Conservation (phyloP, 2,329 filamentous ascomycete genomes). For the Podosphaera xanthii region DNA sequence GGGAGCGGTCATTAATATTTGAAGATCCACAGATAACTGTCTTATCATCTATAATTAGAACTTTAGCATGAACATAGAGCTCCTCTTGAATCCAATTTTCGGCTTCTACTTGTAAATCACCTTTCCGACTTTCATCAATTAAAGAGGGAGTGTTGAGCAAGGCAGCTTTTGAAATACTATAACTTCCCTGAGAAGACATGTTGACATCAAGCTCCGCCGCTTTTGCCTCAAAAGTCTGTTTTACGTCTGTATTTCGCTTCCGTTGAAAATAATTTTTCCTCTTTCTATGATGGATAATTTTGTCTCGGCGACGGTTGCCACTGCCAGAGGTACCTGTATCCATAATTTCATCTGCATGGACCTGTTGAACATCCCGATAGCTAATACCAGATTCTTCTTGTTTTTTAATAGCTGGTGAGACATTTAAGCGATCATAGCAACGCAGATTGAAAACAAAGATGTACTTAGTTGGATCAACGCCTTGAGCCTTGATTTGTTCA, state of each 20-base stretch:
- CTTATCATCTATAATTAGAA: slow-evolving; percentile 72
- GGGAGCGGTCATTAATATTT: slow-evolving; percentile 80
- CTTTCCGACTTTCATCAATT: slow-evolving; percentile 55
- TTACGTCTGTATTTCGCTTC: slow-evolving; percentile 23
- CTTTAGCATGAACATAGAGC: slow-evolving; percentile 82
- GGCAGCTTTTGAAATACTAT: slow-evolving; percentile 51
- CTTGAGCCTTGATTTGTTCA: slow-evolving; percentile 48
- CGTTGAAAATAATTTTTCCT: slow-evolving; percentile 18
- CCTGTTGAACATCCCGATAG: slow-evolving; percentile 71
- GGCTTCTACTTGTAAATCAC: slow-evolving; percentile 49
- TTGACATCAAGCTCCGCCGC: slow-evolving; percentile 15
- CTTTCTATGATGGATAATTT: slow-evolving; percentile 14
- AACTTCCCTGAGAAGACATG: slow-evolving; percentile 9
- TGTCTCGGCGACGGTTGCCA: slow-evolving; percentile 19
- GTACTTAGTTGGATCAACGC: slow-evolving; percentile 55
- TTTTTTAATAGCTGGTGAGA: slow-evolving; percentile 47
- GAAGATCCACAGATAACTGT: slow-evolving; percentile 68
- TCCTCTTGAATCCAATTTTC: slow-evolving; percentile 88
- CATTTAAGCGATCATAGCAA: slow-evolving; percentile 79
- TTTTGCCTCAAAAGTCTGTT: slow-evolving; percentile 29
- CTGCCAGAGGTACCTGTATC: slow-evolving; percentile 26
- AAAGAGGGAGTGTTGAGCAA: slow-evolving; percentile 48
- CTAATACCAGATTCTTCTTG: slow-evolving; percentile 61
- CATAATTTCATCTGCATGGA: slow-evolving; percentile 79
- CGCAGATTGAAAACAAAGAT: slow-evolving; percentile 89